Conservation (phyloP, 1,284 basidiomycete genomes). For the Boletus semigastroideus region DNA sequence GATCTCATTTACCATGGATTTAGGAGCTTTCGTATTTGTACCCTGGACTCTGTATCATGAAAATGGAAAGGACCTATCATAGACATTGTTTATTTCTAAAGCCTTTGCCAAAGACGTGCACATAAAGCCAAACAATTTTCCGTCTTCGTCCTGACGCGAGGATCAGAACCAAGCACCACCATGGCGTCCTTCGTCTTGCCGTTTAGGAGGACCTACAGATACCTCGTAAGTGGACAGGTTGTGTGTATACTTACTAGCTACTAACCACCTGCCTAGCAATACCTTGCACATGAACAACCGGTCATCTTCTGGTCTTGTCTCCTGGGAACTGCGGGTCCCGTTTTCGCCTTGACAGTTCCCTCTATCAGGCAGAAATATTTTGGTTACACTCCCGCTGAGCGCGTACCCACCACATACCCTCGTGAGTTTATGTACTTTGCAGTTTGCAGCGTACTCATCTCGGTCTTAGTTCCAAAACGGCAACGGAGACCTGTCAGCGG, state of each 20-base stretch:
- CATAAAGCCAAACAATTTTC: slow-evolving; percentile 25
- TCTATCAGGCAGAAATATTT: slow-evolving; percentile 69
- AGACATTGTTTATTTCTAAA: slow-evolving; percentile 26
- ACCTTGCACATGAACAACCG: slow-evolving; percentile 89
- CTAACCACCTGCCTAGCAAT: slow-evolving; percentile 42
- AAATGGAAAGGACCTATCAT: neutral
- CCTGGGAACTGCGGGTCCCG: slow-evolving; percentile 76
- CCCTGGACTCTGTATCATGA: neutral
- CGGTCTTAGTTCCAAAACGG: slow-evolving; percentile 36
- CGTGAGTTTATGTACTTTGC: slow-evolving; percentile 51
- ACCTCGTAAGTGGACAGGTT: slow-evolving; percentile 24
- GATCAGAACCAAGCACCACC: neutral
- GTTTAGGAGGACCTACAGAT: slow-evolving; percentile 32
- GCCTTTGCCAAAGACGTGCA: slow-evolving; percentile 25
- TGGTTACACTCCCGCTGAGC: slow-evolving; percentile 76
- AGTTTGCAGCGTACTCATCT: neutral
- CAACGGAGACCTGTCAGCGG: slow-evolving; percentile 39
- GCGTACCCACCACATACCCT: slow-evolving; percentile 83
- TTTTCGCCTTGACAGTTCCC: slow-evolving; percentile 75
- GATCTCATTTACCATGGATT: slow-evolving; percentile 2
- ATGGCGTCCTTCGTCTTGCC: slow-evolving; percentile 34
- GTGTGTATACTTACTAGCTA: neutral
- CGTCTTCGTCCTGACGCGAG: slow-evolving; percentile 14
- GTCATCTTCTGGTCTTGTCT: slow-evolving; percentile 88
- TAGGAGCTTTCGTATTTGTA: slow-evolving; percentile 1